Evolutionary conservation across 73 alveolate genomes (phyloP).

Genomic region (Strombidium stylifer): DNA sequence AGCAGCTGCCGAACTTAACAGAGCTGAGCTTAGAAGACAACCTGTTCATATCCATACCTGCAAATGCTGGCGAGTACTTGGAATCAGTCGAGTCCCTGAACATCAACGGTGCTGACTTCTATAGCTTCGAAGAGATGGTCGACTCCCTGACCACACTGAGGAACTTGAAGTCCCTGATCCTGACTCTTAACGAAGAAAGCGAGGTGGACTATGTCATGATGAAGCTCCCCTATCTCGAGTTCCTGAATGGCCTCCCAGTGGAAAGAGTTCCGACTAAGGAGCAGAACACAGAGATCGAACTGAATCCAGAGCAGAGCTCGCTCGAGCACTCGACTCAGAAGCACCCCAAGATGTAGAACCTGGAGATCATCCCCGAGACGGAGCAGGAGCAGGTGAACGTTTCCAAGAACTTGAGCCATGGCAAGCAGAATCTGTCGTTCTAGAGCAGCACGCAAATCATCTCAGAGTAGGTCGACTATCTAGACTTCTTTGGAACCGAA

Average conservation of each 20-base stretch:
- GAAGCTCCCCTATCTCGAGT: constrained; percentile 18
- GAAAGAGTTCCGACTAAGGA: constrained; percentile 29
- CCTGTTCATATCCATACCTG: not conserved
- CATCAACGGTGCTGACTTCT: not conserved
- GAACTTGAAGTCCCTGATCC: constrained; percentile 2
- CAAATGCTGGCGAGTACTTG: not conserved
- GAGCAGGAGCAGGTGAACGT: not conserved
- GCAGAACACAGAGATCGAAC: not conserved
- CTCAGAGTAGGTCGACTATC: too few relatives aligned
- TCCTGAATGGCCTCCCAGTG: constrained; percentile 44
- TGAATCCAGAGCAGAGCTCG: not conserved
- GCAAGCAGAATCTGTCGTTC: not conserved
- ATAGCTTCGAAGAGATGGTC: not conserved
- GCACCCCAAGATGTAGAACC: not conserved
- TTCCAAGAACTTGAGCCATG: not conserved
- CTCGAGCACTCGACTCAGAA: not conserved
- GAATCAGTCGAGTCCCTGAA: not conserved
- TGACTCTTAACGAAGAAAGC: constrained; percentile 36
- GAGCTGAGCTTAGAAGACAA: not conserved
- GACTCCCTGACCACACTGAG: constrained; percentile 4
- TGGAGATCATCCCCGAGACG: not conserved
- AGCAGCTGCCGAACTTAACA: not conserved
- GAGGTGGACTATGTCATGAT: constrained; percentile 48
- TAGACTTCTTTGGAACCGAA: too few relatives aligned
- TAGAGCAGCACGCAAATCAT: too few relatives aligned